Percentiles rank a stretch among this genome's conserved stretches.
Evolutionary conservation across 2,329 filamentous ascomycete genomes (phyloP).

Genomic region (Fonsecaea pedrosoi): DNA sequence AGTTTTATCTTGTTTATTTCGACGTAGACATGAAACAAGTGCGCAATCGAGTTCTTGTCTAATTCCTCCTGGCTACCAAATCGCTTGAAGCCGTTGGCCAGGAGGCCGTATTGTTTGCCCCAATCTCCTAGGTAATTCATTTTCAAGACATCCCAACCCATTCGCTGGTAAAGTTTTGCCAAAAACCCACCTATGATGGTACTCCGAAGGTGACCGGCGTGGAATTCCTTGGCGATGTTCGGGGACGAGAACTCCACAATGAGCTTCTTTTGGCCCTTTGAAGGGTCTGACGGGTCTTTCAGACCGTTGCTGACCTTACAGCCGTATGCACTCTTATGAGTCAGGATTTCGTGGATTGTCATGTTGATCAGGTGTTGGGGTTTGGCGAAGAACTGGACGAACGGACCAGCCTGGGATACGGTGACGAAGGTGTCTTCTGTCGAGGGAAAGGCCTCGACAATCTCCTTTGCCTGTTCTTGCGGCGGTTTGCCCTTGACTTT

Average conservation of each 20-base stretch:
- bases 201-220: constrained; percentile 69
- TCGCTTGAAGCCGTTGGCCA: constrained; percentile 65
- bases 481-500: constrained; percentile 65
- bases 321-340: constrained; percentile 64
- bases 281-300: constrained; percentile 62
- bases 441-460: constrained; percentile 64
- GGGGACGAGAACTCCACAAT: constrained; percentile 71
- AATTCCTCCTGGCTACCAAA: constrained; percentile 68
- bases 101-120: constrained; percentile 71
- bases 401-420: constrained; percentile 57
- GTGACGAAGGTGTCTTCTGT: constrained; percentile 56
- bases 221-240: constrained; percentile 72
- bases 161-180: constrained; percentile 65
- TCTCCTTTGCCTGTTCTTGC: constrained; percentile 61
- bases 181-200: constrained; percentile 73
- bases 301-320: constrained; percentile 66
- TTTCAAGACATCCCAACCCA: constrained; percentile 67
- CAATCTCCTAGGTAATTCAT: constrained; percentile 74
- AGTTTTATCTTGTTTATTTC: constrained; percentile 65
- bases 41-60: constrained; percentile 67
- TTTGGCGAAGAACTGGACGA: constrained; percentile 72
- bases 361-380: constrained; percentile 61
- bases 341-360: constrained; percentile 65
- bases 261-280: constrained; percentile 61
- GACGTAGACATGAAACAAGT: constrained; percentile 71